Base-by-base conservation (phyloP, 148 eudicot genomes). In the Nepenthes gracilis region DNA sequence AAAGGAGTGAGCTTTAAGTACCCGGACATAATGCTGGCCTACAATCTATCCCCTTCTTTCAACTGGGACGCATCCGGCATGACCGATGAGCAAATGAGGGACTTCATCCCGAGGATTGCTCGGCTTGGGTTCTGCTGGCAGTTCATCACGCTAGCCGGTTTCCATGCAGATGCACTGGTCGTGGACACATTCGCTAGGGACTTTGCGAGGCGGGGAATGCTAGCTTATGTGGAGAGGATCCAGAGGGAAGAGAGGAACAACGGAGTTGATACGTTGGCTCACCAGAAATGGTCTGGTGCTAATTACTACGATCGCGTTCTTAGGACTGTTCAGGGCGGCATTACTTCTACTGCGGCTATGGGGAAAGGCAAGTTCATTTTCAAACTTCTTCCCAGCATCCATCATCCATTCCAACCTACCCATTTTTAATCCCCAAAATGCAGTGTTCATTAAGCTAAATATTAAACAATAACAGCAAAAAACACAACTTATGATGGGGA, bases 211-310 rank as follows among this genome's bases (percentile, higher is more conserved):
- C 70, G 90, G 47, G 95, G 95, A 7, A 87, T 87, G 90, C 58
- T 84, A 63, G 95, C 95, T 1, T 87, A 87, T 57, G 95, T 87
- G 36, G 95, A 87, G 83, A 82, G 64, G 69, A 87, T 87, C 12
- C 95, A 87, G 53, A 84, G 95, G 57, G 82, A 87, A 77, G 90
- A 87, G 64, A 67, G 90, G 67, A 82, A 2, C 36, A 51, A 87
- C 61, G 95, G 80, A 0, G 95, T 84, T 10, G 95, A 87, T 48
- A 87, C 95, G 4, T 36, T 87, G 55, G 95, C 95, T 48, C 90
- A 87, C 65, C 95, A 84, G 72, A 87, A 87, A 70, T 87, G 95
- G 95, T 87, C 95, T 34, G 95, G 90, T 50, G 95, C 95, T 2
- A 87, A 84, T 72, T 87, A 87, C 80, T 84, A 87, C 57, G 95